phyloP scores from a whole-genome alignment of 192 early-diverging fungal species.

The Gonapodya sp. region DNA sequence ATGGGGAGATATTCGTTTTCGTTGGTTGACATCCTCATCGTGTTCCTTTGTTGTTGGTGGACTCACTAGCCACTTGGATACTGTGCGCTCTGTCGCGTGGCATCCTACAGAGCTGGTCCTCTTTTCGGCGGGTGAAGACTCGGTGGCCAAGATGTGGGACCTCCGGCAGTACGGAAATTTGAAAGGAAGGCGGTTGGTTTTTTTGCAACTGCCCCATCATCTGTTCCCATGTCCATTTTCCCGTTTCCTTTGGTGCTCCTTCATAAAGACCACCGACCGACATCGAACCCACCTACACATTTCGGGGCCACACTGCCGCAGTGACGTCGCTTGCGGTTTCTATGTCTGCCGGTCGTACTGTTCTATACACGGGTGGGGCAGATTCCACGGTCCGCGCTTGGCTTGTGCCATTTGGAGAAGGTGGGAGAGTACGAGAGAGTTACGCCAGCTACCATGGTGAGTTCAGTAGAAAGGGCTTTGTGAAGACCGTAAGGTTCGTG shows the following conservation, averaged over 20 bases:
- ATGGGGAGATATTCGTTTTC: too few relatives aligned
- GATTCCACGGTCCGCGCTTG: slow-evolving; percentile 66
- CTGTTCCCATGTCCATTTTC: neutral
- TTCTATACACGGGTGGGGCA: slow-evolving; percentile 52
- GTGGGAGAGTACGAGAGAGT: slow-evolving; percentile 17
- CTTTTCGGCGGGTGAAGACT: slow-evolving; percentile 69
- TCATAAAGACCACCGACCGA: slow-evolving; percentile 28
- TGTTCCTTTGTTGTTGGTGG: too few relatives aligned
- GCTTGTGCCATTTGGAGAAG: slow-evolving; percentile 50
- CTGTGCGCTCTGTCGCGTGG: slow-evolving; percentile 51
- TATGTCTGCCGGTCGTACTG: slow-evolving; percentile 32
- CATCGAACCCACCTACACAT: slow-evolving; percentile 57
- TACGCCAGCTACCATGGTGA: slow-evolving; percentile 9
- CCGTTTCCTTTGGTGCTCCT: neutral
- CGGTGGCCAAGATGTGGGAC: slow-evolving; percentile 63
- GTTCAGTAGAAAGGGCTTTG: neutral
- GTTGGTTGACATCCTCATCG: too few relatives aligned
- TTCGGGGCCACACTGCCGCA: slow-evolving; percentile 62
- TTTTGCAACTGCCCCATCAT: too few relatives aligned
- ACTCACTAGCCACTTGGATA: slow-evolving; percentile 68
- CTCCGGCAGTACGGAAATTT: slow-evolving; percentile 28
- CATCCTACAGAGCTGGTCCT: slow-evolving; percentile 43
- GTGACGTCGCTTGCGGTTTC: slow-evolving; percentile 59
- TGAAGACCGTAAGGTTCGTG: neutral
- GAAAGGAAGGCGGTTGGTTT: slow-evolving; percentile 19